phyloP scores from a whole-genome alignment of 441 rosid genomes.

The Pelargonium cotyledonis region DNA sequence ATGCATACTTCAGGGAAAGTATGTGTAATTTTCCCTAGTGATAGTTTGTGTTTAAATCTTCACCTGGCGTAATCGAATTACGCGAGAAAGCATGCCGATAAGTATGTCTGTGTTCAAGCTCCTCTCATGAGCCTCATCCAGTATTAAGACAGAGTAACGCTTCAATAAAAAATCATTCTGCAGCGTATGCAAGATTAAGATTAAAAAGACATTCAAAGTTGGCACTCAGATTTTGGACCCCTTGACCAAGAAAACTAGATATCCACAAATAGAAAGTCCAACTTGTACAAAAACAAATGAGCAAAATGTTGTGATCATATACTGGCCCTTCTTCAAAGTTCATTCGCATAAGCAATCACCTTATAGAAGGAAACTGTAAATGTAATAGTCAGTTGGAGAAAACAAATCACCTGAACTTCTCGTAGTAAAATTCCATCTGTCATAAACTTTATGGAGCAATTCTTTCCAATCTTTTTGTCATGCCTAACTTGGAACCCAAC shows the following conservation, averaged over 20 bases:
- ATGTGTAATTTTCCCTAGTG: no score
- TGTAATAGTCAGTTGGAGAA: slow-evolving; percentile 6
- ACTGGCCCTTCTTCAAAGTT: neutral
- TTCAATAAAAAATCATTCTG: slow-evolving; percentile 73
- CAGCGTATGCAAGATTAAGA: slow-evolving; percentile 19
- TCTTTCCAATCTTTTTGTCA: slow-evolving; percentile 74
- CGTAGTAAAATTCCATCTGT: slow-evolving; percentile 91
- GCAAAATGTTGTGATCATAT: neutral
- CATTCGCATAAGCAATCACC: neutral
- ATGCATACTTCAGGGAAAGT: no score
- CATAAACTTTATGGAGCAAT: slow-evolving; percentile 81
- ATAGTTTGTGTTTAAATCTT: slow-evolving; percentile 18
- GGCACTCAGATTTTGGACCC: neutral
- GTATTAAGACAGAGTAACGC: slow-evolving; percentile 74
- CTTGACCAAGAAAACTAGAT: neutral
- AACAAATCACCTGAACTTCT: slow-evolving; percentile 68
- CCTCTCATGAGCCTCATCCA: slow-evolving; percentile 97
- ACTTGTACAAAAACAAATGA: slow-evolving; percentile 1
- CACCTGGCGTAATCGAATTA: slow-evolving; percentile 68
- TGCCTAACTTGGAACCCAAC: slow-evolving; percentile 95
- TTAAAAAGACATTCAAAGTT: neutral
- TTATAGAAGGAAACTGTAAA: neutral
- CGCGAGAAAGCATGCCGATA: slow-evolving; percentile 87
- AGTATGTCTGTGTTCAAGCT: slow-evolving; percentile 93
- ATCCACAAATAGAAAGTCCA: neutral